Base-by-base conservation (phyloP, 169 alveolate species). In the Perkinsus chesapeaki region DNA sequence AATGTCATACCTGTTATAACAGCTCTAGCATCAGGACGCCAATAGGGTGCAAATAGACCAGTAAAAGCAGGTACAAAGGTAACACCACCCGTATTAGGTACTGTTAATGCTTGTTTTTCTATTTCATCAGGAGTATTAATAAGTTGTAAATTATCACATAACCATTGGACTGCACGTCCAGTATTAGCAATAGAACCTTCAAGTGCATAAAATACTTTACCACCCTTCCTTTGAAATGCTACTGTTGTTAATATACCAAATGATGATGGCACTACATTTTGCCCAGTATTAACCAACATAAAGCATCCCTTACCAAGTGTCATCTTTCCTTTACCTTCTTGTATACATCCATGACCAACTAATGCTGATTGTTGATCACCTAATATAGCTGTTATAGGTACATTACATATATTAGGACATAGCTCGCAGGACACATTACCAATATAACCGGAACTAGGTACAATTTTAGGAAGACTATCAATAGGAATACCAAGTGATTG, bases 241-340 rank as follows among this genome's bases (percentile, higher is more conserved):
- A 60, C 82, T 9, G 99, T 98, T 27, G 99, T 98, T 39, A 98
- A 93, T 39, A 98, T 95, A 0, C 99, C 99, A 39, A 97, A 95
- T 0, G 96, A 95, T 27, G 99, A 96, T 38, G 93, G 94, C 38
- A 96, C 96, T 34, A 96, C 95, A 43, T 95, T 94, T n/a, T 96
- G 37, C 93, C 96, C 96, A n/a, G 98, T 97, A 82, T 98, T 98
- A 16, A 95, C 96, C 73, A 98, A 94, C 60, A 98, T 95, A 93
- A 98, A 98, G 38, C 98, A 98, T n/a, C 99, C 99, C 47, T 99
- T 98, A n/a, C 99, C 99, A 92, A 96, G 96, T 0, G 99, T 98
- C 93, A 97, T 97, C 93, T 98, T 98, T 0, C 98, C 97, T 96
- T 72, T 48, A 0, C 92, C 92, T 20, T 91, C 48, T 72, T 91